Conservation (phyloP, 73 alveolate genomes). For the Paramecium tetraurelia region DNA sequence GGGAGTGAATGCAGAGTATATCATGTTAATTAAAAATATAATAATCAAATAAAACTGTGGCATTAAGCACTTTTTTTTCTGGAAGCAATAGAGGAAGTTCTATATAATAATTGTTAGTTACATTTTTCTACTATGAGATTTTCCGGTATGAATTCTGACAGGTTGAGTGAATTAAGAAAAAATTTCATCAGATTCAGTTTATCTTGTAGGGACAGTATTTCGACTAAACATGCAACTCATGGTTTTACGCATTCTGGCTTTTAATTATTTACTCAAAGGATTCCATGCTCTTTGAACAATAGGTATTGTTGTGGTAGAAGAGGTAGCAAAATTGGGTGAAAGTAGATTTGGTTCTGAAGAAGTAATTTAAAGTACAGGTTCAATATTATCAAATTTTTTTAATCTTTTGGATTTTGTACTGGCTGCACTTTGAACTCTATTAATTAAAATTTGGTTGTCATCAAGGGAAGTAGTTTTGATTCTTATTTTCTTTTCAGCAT, state of each 20-base stretch:
- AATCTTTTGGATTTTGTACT: background rate
- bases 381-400: background rate
- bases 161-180: background rate
- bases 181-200: background rate
- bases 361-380: background rate
- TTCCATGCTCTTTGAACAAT: background rate
- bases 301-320: background rate
- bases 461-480: background rate
- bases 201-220: background rate
- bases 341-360: background rate
- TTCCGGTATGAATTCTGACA: background rate
- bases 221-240: background rate
- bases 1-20: background rate
- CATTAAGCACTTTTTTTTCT: background rate
- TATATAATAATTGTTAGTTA: background rate
- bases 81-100: background rate
- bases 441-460: background rate
- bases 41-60: background rate
- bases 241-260: background rate
- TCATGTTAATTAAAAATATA: background rate
- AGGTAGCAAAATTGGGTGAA: background rate
- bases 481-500: background rate
- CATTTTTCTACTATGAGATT: background rate
- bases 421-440: background rate
- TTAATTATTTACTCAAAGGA: background rate